These are phyloP conservation scores for Podospora australis DNA, from an alignment of 495 filamentous ascomycete species.

Conservation along the genomic window DNA sequence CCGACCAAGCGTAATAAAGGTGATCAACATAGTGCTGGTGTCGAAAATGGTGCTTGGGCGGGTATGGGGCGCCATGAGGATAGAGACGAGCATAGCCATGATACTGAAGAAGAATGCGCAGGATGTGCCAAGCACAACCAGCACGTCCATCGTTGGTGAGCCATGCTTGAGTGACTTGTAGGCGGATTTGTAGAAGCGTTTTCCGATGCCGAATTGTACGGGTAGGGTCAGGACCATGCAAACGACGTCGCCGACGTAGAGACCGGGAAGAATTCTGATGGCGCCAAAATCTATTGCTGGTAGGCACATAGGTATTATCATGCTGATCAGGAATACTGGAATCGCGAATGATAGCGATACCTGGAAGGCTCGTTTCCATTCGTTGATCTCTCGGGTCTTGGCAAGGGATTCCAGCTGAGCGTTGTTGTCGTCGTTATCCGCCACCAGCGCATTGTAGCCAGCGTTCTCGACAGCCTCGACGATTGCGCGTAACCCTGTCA, in stretches of 20 bases:
- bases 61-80: constrained; percentile 61
- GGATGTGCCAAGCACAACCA: constrained; percentile 89
- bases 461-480: constrained; percentile 74
- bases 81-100: constrained; percentile 76
- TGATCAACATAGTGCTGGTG: constrained; percentile 98
- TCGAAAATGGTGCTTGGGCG: constrained; percentile 88
- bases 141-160: constrained; percentile 94
- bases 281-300: constrained; percentile 66
- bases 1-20: constrained; percentile 85
- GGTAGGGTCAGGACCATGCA: constrained; percentile 81
- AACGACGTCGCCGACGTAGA: constrained; percentile 81
- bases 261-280: constrained; percentile 58
- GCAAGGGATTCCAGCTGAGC: constrained; percentile 92
- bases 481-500: constrained; percentile 71
- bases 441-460: constrained; percentile 81
- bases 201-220: constrained; percentile 94
- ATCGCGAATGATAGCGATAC: constrained; percentile 73
- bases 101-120: constrained; percentile 98
- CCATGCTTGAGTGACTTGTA: constrained; percentile 83
- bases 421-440: constrained; percentile 91
- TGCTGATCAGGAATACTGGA: constrained; percentile 87
- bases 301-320: constrained; percentile 78
- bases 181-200: constrained; percentile 85
- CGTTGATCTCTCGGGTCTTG: constrained; percentile 91
- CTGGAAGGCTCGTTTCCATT: constrained; percentile 78